These are phyloP conservation scores for Bauhinia variegata DNA, from an alignment of 306 rosid genomes.

Conservation along the genomic window DNA sequence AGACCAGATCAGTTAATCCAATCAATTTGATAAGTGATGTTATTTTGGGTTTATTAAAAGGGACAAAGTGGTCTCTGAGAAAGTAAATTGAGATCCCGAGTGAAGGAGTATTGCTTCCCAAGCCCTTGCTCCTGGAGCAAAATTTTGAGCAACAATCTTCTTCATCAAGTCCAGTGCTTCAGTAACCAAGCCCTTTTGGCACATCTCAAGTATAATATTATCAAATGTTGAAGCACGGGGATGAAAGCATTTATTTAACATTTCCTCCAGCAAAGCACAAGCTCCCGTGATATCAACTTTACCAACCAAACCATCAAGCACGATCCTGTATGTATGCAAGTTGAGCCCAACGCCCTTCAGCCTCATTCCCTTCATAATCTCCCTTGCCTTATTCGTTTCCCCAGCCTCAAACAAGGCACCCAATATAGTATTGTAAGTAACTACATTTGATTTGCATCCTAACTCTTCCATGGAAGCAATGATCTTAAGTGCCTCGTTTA, in stretches of 20 bases:
- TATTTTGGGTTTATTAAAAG: constrained; percentile 44
- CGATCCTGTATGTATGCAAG: constrained; percentile 56
- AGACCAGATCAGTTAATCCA: background rate
- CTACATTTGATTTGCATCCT: constrained; percentile 71
- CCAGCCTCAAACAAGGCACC: constrained; percentile 49
- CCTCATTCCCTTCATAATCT: constrained; percentile 57
- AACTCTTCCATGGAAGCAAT: constrained; percentile 64
- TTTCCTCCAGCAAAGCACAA: constrained; percentile 59
- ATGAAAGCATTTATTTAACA: constrained; percentile 55
- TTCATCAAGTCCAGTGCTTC: constrained; percentile 57
- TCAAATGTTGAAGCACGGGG: constrained; percentile 57
- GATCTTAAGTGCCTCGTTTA: constrained; percentile 53
- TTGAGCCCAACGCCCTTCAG: constrained; percentile 59
- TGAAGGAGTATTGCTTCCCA: constrained; percentile 66
- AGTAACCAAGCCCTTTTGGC: constrained; percentile 52
- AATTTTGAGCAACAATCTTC: constrained; percentile 47
- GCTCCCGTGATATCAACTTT: constrained; percentile 63
- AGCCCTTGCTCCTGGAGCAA: constrained; percentile 54
- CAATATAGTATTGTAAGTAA: constrained; percentile 68
- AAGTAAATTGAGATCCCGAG: constrained; percentile 37
- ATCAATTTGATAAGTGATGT: constrained; percentile 14
- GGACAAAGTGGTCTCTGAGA: constrained; percentile 45
- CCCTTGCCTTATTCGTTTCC: constrained; percentile 48
- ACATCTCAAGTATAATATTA: constrained; percentile 56
- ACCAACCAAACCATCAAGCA: constrained; percentile 62